These are phyloP conservation scores for Fusarium sulawesiense DNA, from an alignment of 2,329 filamentous ascomycete species.

Conservation along the genomic window DNA sequence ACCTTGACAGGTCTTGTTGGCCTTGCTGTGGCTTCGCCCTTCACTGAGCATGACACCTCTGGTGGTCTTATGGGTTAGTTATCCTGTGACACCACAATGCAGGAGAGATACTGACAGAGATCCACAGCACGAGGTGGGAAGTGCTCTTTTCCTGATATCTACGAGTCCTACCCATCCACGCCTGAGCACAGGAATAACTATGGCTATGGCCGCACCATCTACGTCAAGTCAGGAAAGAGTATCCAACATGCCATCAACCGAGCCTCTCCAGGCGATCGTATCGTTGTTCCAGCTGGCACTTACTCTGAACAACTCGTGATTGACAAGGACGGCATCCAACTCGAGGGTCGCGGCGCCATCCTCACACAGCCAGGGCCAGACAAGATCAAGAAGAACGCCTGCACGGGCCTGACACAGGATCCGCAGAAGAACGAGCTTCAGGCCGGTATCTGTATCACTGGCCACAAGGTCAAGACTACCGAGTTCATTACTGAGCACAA, in stretches of 20 bases:
- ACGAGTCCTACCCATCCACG: background rate
- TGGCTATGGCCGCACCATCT: slow-evolving; percentile 17
- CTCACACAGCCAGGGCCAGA: slow-evolving; percentile 35
- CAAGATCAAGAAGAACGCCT: slow-evolving; percentile 44
- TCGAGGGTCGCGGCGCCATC: slow-evolving; percentile 46
- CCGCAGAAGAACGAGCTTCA: slow-evolving; percentile 20
- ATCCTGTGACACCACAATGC: accelerated
- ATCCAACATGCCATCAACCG: slow-evolving; percentile 49
- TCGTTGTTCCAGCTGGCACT: slow-evolving; percentile 49
- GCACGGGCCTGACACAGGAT: slow-evolving; percentile 48
- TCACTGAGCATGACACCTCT: slow-evolving; percentile 13
- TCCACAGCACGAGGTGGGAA: slow-evolving; percentile 11
- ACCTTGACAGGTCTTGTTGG: slow-evolving; percentile 11
- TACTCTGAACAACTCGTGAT: slow-evolving; percentile 53
- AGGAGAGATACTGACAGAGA: background rate
- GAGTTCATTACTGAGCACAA: slow-evolving; percentile 48
- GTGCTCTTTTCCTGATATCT: slow-evolving; percentile 13
- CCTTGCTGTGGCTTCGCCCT: slow-evolving; percentile 25
- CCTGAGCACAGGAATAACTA: slow-evolving; percentile 4
- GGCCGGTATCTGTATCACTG: slow-evolving; percentile 52
- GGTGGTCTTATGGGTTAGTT: slow-evolving; percentile 17
- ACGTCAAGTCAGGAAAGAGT: slow-evolving; percentile 35
- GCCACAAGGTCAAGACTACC: slow-evolving; percentile 43
- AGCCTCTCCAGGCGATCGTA: slow-evolving; percentile 47
- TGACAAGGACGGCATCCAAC: slow-evolving; percentile 49